A percentile compares a stretch with the other conserved stretches of the same genome.
These are phyloP conservation scores for Monilinia polystroma DNA, from an alignment of 2,329 filamentous ascomycete species.

Conservation along the genomic window DNA sequence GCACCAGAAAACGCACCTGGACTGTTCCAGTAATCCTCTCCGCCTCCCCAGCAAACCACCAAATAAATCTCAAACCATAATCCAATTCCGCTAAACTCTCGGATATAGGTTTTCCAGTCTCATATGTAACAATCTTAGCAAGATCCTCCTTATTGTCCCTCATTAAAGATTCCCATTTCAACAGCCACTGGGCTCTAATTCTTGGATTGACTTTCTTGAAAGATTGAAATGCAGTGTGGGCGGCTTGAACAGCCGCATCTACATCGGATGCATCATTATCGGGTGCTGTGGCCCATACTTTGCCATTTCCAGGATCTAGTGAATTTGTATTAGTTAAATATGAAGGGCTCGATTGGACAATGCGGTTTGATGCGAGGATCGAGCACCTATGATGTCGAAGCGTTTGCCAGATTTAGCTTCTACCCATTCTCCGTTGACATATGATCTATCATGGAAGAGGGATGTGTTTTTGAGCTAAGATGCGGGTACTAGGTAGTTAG, in stretches of 20 bases:
- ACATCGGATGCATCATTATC: constrained; percentile 56
- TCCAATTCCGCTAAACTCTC: constrained; percentile 54
- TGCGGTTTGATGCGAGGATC: not conserved
- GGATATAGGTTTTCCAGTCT: constrained; percentile 53
- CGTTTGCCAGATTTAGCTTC: constrained; percentile 56
- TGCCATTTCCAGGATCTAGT: constrained; percentile 48
- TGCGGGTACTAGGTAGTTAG: constrained; percentile 20
- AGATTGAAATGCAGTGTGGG: constrained; percentile 58
- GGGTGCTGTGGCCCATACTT: constrained; percentile 46
- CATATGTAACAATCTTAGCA: constrained; percentile 60
- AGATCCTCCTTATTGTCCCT: constrained; percentile 61
- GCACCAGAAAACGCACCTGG: constrained; percentile 30
- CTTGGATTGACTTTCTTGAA: constrained; percentile 61
- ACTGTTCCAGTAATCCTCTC: constrained; percentile 62
- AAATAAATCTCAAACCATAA: constrained; percentile 52
- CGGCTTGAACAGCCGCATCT: constrained; percentile 56
- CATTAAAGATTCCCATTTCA: constrained; percentile 66
- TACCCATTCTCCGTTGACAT: constrained; percentile 55
- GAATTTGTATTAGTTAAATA: constrained; percentile 1
- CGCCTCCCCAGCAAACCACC: constrained; percentile 60
- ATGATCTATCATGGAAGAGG: constrained; percentile 54
- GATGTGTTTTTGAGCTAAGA: constrained; percentile 53
- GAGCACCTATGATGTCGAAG: constrained; percentile 54
- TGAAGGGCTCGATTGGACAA: not conserved
- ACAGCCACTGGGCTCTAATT: constrained; percentile 58